Base-by-base conservation (phyloP, 2,329 filamentous ascomycete species). In the Ascocoryne sarcoides region DNA sequence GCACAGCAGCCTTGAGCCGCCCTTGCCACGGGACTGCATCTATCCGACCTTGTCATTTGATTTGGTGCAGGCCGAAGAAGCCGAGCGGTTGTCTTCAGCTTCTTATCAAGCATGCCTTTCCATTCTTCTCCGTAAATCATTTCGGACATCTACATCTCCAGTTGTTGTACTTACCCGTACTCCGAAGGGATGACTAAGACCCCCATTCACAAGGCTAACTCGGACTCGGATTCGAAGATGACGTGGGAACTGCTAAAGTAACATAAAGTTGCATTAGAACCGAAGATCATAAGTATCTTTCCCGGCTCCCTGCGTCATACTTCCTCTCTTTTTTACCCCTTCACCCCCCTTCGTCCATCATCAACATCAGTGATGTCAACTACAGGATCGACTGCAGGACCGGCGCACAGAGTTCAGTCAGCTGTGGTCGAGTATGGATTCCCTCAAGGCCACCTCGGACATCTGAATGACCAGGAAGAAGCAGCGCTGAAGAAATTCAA, bases 391-490 rank as follows among this genome's bases (percentile, higher is more conserved):
- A 53, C 50, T 32, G 48, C 48, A 20, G 54, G 54, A 12, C 54
- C 55, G 23, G 54, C 53, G 10, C 55, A 57, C 44, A 48, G 57
- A 50, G 58, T 60, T 18, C 49, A 56, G 34, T 56, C 52, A 20
- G 57, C 59, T 3, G 52, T 54, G 21, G 52, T 54, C 19, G 66
- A 68, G 32, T 57, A 67, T 50, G 71, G 69, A 48, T 89, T 83
- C 61, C 84, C 84, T 2, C 66, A 74, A 36, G 88, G 86, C n/a
- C 88, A 94, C 60, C 67, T 90, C 33, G 82, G 86, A 36, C 82
- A 90, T 62, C 70, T 95, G 45, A 84, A 68, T 18, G 66, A 71
- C 15, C 68, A 75, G 37, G 84, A 95, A 65, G 71, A 79, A 50
- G 64, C 70, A 20, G 76, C 80, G 14, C 69, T 95, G 37, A 61